Base-by-base conservation (phyloP, 176 grass and related monocot genomes). In the Elymus sibiricus region DNA sequence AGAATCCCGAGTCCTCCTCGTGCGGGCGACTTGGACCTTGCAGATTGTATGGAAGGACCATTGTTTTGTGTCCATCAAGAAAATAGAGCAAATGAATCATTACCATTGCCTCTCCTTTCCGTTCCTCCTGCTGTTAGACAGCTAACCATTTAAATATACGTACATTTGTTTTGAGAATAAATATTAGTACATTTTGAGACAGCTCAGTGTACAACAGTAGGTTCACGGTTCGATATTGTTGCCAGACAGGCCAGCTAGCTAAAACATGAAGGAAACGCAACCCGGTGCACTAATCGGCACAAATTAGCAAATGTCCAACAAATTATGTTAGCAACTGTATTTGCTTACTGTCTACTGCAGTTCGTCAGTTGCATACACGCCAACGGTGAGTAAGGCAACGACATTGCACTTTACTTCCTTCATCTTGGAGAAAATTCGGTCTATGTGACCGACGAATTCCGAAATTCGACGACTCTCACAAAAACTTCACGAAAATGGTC, bases 1-100 rank as follows among this genome's bases (percentile, higher is more conserved):
- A 39, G 64, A 24, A 83, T 86, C 73, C 40, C 25, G 59, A 75
- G 51, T 11, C 35, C 3, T 64, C 32, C 64, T 79, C 88, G 79
- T 78, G 51, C 73, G 9, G 34, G 13, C 13, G 72, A 77, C 17
- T 24, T 63, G 68, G 65, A 42, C 10, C 85, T 39, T 7, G 9
- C 66, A 29, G 17, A 60, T 44, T 31, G 11, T 42, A 5, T 32
- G 31, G 31, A 32, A 32, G 31, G 31, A 32, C 31, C 31, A 32
- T 32, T 32, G 3, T 32, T 32, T 3, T 32, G 31, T 32, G 31
- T 32, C 31, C 31, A 32, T 32, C 31, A 32, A 32, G 31, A n/a
- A 32, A 32, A 1, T 32, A 32, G 2, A 32, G 31, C 31, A 3
- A 32, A 32, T 32, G 31, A 32, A 32, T 32, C 31, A 32, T 32